These are phyloP conservation scores for Huntiella moniliformis DNA, from an alignment of 2,329 filamentous ascomycete species.

Conservation along the genomic window DNA sequence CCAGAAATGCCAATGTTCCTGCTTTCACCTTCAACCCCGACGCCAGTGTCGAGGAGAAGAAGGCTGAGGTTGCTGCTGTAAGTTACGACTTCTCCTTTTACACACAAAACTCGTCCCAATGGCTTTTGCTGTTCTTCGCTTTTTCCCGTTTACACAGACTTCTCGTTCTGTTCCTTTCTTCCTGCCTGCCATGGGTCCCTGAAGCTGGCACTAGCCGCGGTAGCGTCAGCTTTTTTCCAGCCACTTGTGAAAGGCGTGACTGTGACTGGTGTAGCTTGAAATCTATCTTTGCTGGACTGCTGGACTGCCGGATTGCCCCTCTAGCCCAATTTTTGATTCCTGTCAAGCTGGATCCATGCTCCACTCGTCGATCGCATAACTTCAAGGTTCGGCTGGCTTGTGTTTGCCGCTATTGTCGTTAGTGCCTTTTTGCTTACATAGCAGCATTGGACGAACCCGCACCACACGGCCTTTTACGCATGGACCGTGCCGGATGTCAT, in stretches of 20 bases:
- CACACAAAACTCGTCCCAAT: too few species aligned
- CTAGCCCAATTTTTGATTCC: too few species aligned
- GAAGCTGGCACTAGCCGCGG: too few species aligned
- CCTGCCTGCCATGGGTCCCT: background rate
- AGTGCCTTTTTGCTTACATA: too few species aligned
- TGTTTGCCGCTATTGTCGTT: background rate
- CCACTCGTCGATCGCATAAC: background rate
- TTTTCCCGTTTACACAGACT: background rate
- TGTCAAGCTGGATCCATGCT: background rate
- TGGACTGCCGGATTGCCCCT: too few species aligned
- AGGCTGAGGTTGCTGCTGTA: slow-evolving; percentile 58
- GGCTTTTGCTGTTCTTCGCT: too few species aligned
- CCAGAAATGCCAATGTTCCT: slow-evolving; percentile 55
- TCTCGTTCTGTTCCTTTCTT: slow-evolving; percentile 8
- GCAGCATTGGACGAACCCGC: too few species aligned
- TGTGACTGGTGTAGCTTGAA: too few species aligned
- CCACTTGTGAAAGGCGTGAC: background rate
- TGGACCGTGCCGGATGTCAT: too few species aligned
- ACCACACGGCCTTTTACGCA: too few species aligned
- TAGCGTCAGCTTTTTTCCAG: slow-evolving; percentile 9
- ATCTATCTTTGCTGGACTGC: too few species aligned
- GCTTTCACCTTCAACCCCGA: slow-evolving; percentile 79
- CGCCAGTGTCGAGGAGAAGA: slow-evolving; percentile 69
- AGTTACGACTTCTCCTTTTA: slow-evolving; percentile 19
- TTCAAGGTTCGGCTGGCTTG: background rate